These are phyloP conservation scores for Boletales sp. DNA, from an alignment of 768 basidiomycete species.

Conservation along the genomic window DNA sequence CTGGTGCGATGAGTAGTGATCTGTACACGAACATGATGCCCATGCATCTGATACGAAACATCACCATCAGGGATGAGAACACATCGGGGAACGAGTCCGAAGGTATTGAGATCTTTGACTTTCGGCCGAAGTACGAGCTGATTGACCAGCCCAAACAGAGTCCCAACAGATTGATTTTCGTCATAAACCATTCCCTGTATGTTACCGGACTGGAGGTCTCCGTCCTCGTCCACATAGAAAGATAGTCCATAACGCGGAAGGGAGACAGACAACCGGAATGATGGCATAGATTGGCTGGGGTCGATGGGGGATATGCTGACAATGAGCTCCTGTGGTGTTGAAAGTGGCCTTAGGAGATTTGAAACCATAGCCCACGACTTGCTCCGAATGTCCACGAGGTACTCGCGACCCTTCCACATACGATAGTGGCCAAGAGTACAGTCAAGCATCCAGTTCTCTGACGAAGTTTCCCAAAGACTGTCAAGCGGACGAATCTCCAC, in stretches of 20 bases:
- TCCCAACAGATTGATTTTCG: slow-evolving; percentile 35
- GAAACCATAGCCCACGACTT: slow-evolving; percentile 21
- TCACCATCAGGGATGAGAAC: slow-evolving; percentile 39
- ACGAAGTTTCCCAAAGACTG: slow-evolving; percentile 13
- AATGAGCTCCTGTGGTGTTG: slow-evolving; percentile 10
- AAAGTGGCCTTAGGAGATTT: slow-evolving; percentile 11
- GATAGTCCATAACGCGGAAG: slow-evolving; percentile 39
- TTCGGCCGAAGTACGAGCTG: slow-evolving; percentile 37
- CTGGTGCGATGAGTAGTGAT: not conserved
- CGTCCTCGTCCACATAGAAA: slow-evolving; percentile 33
- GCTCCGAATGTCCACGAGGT: slow-evolving; percentile 27
- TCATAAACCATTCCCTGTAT: slow-evolving; percentile 40
- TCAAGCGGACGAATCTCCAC: slow-evolving; percentile 25
- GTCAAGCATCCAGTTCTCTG: slow-evolving; percentile 20
- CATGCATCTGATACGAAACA: slow-evolving; percentile 1
- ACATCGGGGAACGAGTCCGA: slow-evolving; percentile 1
- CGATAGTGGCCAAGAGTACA: slow-evolving; percentile 2
- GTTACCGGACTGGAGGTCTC: slow-evolving; percentile 37
- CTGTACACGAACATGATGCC: slow-evolving; percentile 9
- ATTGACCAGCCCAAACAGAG: slow-evolving; percentile 41
- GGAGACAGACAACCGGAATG: slow-evolving; percentile 20
- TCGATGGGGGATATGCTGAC: slow-evolving; percentile 5
- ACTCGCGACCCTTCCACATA: not conserved
- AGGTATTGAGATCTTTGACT: not conserved
- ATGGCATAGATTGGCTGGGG: not conserved